Evolutionary conservation across 2,329 filamentous ascomycete species (phyloP), one percentile per base, ranked within the genome.

Genomic region (Fusarium tupiense): DNA sequence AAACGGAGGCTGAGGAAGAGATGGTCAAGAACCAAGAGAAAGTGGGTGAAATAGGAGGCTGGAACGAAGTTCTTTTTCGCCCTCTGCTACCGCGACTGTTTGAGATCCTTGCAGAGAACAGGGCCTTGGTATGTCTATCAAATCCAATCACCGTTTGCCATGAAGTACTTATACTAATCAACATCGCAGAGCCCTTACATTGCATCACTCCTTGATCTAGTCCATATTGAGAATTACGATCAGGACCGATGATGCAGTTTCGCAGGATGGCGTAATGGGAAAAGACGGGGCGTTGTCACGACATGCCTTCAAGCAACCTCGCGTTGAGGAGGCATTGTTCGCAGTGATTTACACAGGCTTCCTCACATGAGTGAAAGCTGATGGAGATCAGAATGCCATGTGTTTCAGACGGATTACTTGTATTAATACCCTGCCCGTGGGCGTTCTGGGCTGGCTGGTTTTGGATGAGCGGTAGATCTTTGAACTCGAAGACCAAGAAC

Each of bases 31-130:
- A 81, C 59, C 86, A 88, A 71, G 82, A 84, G 74, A 80, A 83
- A 71, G 78, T 76, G n/a, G 80, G 80, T 10, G 87, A 86, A 47
- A 86, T 86, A 66, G 84, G 84, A 50, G 88, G 90, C 5, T 93
- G 90, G 90, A 92, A 93, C 68, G 90, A 92, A 80, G 85, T 84
- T 65, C 84, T 94, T 35, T 94, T 94, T 82, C 88, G 90, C 52
- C 90, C 91, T 0, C 86, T 92, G 61, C 85, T 91, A 79, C 86
- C 89, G 17, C 88, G 91, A 41, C 82, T 94, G 26, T 93, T 90
- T 78, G 92, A 92, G 81, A 88, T 94, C 49, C 88, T 93, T 84
- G 89, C 91, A 38, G 90, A 94, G 80, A 94, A 94, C 74, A 86
- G 85, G 80, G 85, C 87, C 64, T 80, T 92, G 83, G 89, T 90